A percentile compares a stretch with the other conserved stretches of the same genome.
These are phyloP conservation scores for Mollisia scopiformis DNA, from an alignment of 2,329 filamentous ascomycete genomes.

Conservation along the genomic window DNA sequence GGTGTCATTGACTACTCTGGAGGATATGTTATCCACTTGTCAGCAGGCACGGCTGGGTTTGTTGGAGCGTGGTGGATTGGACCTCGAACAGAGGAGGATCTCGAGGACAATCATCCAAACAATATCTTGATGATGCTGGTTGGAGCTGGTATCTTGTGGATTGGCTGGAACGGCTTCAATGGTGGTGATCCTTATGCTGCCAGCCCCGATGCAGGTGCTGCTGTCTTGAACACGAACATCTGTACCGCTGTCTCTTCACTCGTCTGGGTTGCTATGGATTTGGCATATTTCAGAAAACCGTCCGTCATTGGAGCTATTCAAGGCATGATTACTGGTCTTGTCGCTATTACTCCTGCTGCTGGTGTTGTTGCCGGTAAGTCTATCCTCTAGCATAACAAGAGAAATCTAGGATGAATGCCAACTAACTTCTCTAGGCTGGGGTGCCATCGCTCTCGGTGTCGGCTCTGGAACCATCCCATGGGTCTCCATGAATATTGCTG, in stretches of 20 bases:
- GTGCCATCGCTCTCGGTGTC: slow-evolving; percentile 11
- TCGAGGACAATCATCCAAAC: slow-evolving; percentile 48
- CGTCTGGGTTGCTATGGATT: slow-evolving; percentile 49
- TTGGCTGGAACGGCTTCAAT: slow-evolving; percentile 57
- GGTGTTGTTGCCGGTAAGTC: slow-evolving; percentile 48
- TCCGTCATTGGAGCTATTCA: slow-evolving; percentile 53
- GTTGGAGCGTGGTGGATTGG: slow-evolving; percentile 51
- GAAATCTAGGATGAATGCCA: not conserved
- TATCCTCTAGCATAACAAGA: not conserved
- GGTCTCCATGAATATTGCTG: slow-evolving; percentile 51
- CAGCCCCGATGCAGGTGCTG: slow-evolving; percentile 50
- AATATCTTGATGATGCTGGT: slow-evolving; percentile 48
- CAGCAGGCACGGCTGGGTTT: slow-evolving; percentile 52
- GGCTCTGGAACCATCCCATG: slow-evolving; percentile 25
- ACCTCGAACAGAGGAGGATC: slow-evolving; percentile 46
- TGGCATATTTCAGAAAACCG: slow-evolving; percentile 50
- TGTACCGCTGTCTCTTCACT: slow-evolving; percentile 50
- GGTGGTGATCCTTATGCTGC: slow-evolving; percentile 55
- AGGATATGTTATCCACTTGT: slow-evolving; percentile 55
- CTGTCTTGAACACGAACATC: slow-evolving; percentile 54
- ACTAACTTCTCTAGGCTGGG: slow-evolving; percentile 3
- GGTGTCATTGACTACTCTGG: slow-evolving; percentile 55
- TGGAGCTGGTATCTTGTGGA: slow-evolving; percentile 53
- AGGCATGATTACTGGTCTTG: slow-evolving; percentile 56
- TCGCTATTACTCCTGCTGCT: slow-evolving; percentile 54